Evolutionary conservation across 1,139 yeast genomes (phyloP), one percentile per base, ranked within the genome.

Genomic region (Yamadazyma spencermartinsiae): DNA sequence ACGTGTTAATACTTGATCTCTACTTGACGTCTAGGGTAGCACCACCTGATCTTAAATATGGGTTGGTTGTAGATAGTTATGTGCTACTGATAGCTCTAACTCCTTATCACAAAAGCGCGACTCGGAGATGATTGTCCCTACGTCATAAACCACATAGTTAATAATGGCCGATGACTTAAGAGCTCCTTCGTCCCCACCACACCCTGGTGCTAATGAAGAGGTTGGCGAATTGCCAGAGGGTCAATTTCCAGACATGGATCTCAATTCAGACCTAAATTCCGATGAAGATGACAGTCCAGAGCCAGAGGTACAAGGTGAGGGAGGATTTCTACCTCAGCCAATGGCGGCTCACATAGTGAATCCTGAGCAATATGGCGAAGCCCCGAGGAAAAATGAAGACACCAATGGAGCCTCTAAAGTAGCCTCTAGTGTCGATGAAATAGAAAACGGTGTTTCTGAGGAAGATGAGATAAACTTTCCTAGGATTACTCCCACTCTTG

Each of bases 121-220:
- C n/a, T 7, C 12, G 12, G 9, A 23, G 12, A 10, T n/a, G n/a
- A n/a, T n/a, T n/a, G n/a, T n/a, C n/a, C n/a, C n/a, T n/a, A n/a
- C n/a, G n/a, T 7, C n/a, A 7, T 23, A 11, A 12, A 23, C 5
- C 12, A 7, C 5, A 23, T 6, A 4, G 3, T 19, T 6, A 11
- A 30, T 8, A 4, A 19, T 30, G 33, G 11, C n/a, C 8, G 16
- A 19, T 18, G 33, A 19, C 9, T 4, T 30, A 24, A 21, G 31
- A 21, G 26, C 21, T n/a, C 80, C 81, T 4, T 60, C 59, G 2
- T 74, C 80, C 2, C 81, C 81, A 4, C 44, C 53, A 25, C 80
- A 72, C 45, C 76, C 76, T 3, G 65, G 54, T n/a, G 65, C 79
- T 3, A 61, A 73, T 46, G 72, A 68, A 44, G 76, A 71, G 44